Percentiles rank a stretch among this genome's conserved stretches.
Evolutionary conservation across 2,329 filamentous ascomycete genomes (phyloP).

Genomic region (Macroventuria anomochaeta): DNA sequence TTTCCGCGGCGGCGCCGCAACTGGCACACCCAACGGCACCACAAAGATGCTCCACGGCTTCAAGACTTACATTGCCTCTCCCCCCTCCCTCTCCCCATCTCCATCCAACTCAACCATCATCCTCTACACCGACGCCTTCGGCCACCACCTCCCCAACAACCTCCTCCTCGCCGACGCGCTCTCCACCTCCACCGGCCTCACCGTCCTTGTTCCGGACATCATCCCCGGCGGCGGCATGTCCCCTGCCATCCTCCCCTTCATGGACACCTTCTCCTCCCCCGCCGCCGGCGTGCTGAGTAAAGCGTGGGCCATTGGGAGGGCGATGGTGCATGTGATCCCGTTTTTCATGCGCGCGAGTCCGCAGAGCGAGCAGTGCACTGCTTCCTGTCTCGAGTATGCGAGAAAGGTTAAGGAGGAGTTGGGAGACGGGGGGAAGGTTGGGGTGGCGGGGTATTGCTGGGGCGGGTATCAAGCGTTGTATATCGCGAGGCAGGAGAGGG

Average conservation of each 20-base stretch:
- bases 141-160: slow-evolving; percentile 33
- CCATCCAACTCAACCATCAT: slow-evolving; percentile 32
- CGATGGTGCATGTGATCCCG: slow-evolving; percentile 13
- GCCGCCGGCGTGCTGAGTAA: slow-evolving; percentile 1
- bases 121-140: slow-evolving; percentile 35
- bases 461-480: slow-evolving; percentile 26
- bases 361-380: neutral
- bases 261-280: slow-evolving; percentile 17
- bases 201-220: slow-evolving; percentile 34
- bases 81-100: no score
- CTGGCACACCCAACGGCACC: slow-evolving; percentile 24
- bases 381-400: slow-evolving; percentile 11
- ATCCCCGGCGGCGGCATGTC: slow-evolving; percentile 29
- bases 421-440: slow-evolving; percentile 18
- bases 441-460: slow-evolving; percentile 33
- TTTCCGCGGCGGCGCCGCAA: slow-evolving; percentile 27
- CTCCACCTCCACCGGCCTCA: slow-evolving; percentile 18
- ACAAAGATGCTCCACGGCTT: slow-evolving; percentile 14
- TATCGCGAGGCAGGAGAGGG: neutral
- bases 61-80: slow-evolving; percentile 28
- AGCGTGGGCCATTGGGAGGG: neutral
- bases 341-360: slow-evolving; percentile 20
- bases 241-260: slow-evolving; percentile 9
- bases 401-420: slow-evolving; percentile 16
- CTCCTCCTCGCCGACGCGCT: slow-evolving; percentile 34